These are phyloP conservation scores for Quercus parvula DNA, from an alignment of 306 rosid genomes.

Conservation along the genomic window DNA sequence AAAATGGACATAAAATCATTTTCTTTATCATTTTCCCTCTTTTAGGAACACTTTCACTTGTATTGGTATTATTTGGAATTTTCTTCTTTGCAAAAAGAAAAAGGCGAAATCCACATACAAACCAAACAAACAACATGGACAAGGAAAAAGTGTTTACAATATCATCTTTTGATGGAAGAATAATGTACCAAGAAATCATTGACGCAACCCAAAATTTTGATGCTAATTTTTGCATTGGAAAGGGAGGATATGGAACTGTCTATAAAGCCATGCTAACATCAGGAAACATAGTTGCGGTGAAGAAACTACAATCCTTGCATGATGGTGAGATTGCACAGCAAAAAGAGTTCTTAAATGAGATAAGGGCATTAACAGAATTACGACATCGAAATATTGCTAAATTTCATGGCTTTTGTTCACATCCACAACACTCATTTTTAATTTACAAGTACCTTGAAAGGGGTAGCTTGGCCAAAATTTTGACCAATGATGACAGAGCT, in stretches of 20 bases:
- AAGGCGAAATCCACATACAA: not conserved
- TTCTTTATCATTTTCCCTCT: not conserved
- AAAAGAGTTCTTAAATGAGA: no score
- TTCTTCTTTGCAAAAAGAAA: not conserved
- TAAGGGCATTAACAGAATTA: no score
- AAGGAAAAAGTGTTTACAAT: slow-evolving; percentile 10
- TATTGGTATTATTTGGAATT: not conserved
- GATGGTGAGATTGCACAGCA: no score
- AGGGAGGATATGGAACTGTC: no score
- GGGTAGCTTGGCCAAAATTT: not conserved
- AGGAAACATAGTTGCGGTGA: not conserved
- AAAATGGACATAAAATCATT: not conserved
- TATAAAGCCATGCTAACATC: no score
- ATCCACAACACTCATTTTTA: no score
- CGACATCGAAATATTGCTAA: no score
- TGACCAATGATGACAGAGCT: not conserved
- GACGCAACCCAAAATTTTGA: no score
- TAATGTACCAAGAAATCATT: no score
- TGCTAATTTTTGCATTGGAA: no score
- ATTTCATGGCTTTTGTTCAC: no score
- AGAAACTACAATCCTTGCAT: not conserved
- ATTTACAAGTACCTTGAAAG: not conserved
- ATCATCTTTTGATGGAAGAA: not conserved
- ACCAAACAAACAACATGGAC: not conserved
- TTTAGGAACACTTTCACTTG: no score